These are phyloP conservation scores for Kluyveromyces wickerhamii DNA, from an alignment of 805 yeast species.

Conservation along the genomic window DNA sequence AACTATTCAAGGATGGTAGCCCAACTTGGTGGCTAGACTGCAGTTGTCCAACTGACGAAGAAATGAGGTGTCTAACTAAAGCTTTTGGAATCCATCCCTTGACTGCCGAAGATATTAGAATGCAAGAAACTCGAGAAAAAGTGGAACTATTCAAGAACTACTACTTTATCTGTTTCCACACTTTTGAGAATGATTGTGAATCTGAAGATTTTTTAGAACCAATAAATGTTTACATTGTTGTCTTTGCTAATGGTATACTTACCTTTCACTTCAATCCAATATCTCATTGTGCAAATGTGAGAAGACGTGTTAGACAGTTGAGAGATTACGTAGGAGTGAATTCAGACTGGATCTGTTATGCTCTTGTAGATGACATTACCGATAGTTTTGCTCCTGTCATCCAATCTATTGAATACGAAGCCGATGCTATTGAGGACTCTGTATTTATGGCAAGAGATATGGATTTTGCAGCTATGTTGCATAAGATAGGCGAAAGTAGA, in stretches of 20 bases:
- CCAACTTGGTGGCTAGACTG: conserved; percentile 97
- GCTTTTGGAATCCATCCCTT: conserved; percentile 97
- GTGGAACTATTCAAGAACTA: conserved; percentile 86
- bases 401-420: conserved; percentile 69
- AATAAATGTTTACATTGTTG: conserved; percentile 66
- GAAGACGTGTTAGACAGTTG: conserved; percentile 74
- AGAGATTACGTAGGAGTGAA: conserved; percentile 71
- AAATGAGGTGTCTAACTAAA: conserved; percentile 85
- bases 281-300: conserved; percentile 62
- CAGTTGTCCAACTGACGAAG: conserved; percentile 86
- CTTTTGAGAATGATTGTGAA: conserved; percentile 78
- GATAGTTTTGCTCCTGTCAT: conserved; percentile 81
- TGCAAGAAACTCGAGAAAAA: conserved; percentile 95
- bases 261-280: conserved; percentile 67
- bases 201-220: conserved; percentile 80
- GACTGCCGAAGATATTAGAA: conserved; percentile 93
- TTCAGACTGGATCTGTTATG: conserved; percentile 79
- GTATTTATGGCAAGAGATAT: conserved; percentile 72
- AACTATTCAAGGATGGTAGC: conserved; percentile 61
- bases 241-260: conserved; percentile 57
- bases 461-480: conserved; percentile 70
- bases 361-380: conserved; percentile 74
- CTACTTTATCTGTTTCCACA: conserved; percentile 94
- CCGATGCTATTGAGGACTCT: conserved; percentile 70
- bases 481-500: conserved; percentile 81